A percentile compares a stretch with the other conserved stretches of the same genome.
These are phyloP conservation scores for Tolypocladium ophioglossoides DNA, from an alignment of 2,329 filamentous ascomycete species.

Conservation along the genomic window DNA sequence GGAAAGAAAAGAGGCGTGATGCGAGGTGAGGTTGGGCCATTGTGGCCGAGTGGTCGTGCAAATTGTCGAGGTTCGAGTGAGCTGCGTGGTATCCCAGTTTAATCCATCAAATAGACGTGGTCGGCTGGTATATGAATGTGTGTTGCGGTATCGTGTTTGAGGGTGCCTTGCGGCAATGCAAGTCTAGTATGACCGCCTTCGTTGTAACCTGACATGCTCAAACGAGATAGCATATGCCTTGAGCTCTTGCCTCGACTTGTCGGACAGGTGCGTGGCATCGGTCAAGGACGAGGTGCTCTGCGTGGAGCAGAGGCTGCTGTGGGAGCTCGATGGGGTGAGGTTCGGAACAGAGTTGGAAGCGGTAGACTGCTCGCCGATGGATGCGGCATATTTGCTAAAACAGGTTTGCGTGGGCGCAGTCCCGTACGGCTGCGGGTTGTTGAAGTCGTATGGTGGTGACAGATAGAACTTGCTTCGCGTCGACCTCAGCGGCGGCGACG, in stretches of 20 bases:
- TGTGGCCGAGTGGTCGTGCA: conserved; percentile 4
- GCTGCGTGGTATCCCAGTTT: conserved; percentile 16
- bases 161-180: background rate
- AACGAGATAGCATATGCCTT: conserved; percentile 82
- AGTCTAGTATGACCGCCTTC: conserved; percentile 43
- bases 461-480: conserved; percentile 49
- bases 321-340: conserved; percentile 65
- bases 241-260: conserved; percentile 68
- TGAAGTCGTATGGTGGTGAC: conserved; percentile 66
- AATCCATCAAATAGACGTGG: conserved; percentile 1
- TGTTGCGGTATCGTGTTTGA: background rate
- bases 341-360: conserved; percentile 21
- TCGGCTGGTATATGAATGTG: conserved; percentile 4
- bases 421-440: conserved; percentile 48
- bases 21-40: conserved; percentile 9
- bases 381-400: conserved; percentile 13
- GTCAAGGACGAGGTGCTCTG: conserved; percentile 48
- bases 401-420: conserved; percentile 32
- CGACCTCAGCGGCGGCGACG: conserved; percentile 3
- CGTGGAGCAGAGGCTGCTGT: conserved; percentile 75
- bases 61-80: conserved; percentile 13
- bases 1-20: conserved; percentile 7
- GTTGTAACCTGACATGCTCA: conserved; percentile 61
- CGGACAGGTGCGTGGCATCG: conserved; percentile 52
- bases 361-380: conserved; percentile 12